Conservation (phyloP, 1,139 yeast species). For the Saccharomyces hybrid region DNA sequence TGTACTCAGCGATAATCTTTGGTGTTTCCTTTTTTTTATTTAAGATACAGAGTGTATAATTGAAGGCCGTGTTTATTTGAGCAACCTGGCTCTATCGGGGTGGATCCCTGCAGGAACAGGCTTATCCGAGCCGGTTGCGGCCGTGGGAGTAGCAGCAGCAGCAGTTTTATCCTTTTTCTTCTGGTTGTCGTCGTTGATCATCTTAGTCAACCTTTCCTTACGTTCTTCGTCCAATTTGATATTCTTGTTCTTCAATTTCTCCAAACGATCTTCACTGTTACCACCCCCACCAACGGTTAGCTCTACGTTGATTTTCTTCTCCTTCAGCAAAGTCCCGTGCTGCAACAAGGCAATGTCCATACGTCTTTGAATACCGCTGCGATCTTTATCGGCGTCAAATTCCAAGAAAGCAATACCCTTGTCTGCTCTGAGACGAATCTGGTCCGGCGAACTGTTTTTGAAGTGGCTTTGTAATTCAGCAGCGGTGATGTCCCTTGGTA, state of each 20-base stretch:
- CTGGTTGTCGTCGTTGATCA: constrained; percentile 20
- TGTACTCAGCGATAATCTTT: no score
- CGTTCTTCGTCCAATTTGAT: constrained; percentile 62
- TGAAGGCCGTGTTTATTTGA: constrained; percentile 9
- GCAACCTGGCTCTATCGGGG: constrained; percentile 28
- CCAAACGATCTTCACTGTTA: constrained; percentile 59
- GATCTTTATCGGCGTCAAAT: constrained; percentile 49
- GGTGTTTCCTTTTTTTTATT: neutral
- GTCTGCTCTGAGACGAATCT: constrained; percentile 67
- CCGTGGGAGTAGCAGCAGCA: constrained; percentile 4
- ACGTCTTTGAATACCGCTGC: constrained; percentile 59
- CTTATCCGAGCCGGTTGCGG: constrained; percentile 2
- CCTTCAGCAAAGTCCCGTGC: constrained; percentile 64
- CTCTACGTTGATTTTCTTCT: constrained; percentile 84
- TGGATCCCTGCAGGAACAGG: constrained; percentile 18
- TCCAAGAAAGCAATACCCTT: constrained; percentile 93
- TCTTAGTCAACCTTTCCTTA: constrained; percentile 39
- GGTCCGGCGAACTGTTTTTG: constrained; percentile 62
- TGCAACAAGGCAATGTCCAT: constrained; percentile 76
- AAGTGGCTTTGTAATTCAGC: constrained; percentile 67
- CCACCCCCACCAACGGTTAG: constrained; percentile 98
- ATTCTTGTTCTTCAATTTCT: constrained; percentile 73
- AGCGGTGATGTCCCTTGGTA: constrained; percentile 64
- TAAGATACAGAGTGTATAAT: neutral
- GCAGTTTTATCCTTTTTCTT: constrained; percentile 11